phyloP scores from a whole-genome alignment of 805 yeast species.

The Starmerella sp. region DNA sequence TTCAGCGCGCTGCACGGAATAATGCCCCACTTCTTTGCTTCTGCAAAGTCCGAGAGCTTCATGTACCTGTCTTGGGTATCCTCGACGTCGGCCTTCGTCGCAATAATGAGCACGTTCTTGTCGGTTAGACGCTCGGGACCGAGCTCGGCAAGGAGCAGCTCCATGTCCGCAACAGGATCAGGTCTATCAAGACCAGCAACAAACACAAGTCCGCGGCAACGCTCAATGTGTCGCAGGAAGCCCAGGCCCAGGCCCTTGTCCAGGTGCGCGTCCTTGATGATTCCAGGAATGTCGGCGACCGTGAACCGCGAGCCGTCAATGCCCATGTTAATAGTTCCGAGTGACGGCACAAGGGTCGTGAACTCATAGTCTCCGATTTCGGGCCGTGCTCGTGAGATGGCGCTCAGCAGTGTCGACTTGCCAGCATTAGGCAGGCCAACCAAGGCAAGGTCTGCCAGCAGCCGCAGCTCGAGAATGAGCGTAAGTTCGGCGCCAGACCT shows the following conservation, averaged over 20 bases:
- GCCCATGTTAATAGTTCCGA: conserved; percentile 70
- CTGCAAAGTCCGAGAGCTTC: conserved; percentile 29
- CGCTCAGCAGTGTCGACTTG: conserved; percentile 75
- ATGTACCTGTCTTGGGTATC: conserved; percentile 40
- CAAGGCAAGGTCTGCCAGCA: conserved; percentile 84
- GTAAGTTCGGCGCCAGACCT: conserved; percentile 53
- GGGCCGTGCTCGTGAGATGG: conserved; percentile 82
- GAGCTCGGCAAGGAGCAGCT: conserved; percentile 55
- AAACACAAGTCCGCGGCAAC: conserved; percentile 81
- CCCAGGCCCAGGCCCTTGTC: conserved; percentile 91
- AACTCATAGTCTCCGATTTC: conserved; percentile 95
- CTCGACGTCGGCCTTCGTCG: conserved; percentile 84
- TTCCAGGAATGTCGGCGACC: conserved; percentile 96
- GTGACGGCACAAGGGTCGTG: conserved; percentile 82
- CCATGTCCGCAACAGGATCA: conserved; percentile 57
- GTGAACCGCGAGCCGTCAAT: conserved; percentile 52
- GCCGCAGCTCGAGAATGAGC: conserved; percentile 72
- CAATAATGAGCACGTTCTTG: conserved; percentile 65
- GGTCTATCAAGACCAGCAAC: conserved; percentile 63
- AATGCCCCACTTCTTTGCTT: conserved; percentile 43
- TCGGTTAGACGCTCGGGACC: conserved; percentile 46
- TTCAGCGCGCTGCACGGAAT: conserved; percentile 77
- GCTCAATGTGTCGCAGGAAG: conserved; percentile 81
- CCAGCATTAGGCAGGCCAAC: conserved; percentile 98
- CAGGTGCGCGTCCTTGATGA: conserved; percentile 70